These are phyloP conservation scores for Apiospora koreana DNA, from an alignment of 2,329 filamentous ascomycete species.

Conservation along the genomic window DNA sequence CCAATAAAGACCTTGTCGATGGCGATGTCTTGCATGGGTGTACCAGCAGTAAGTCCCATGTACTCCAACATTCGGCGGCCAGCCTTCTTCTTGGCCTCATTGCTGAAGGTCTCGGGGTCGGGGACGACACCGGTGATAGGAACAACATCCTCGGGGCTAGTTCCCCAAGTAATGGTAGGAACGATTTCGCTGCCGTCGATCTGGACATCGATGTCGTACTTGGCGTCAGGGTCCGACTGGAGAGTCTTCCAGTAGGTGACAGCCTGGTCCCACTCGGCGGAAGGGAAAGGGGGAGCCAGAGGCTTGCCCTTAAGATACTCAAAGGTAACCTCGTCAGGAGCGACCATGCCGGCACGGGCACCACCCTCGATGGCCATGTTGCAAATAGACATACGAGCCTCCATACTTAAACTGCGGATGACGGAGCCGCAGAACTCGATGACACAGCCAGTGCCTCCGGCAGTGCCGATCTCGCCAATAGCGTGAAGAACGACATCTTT, in stretches of 20 bases:
- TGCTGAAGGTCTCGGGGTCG: constrained; percentile 82
- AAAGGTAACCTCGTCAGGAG: constrained; percentile 90
- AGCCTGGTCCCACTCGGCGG: constrained; percentile 87
- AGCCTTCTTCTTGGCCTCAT: constrained; percentile 76
- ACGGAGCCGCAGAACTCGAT: constrained; percentile 98
- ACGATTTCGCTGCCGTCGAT: constrained; percentile 92
- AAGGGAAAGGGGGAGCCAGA: constrained; percentile 81
- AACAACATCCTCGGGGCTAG: constrained; percentile 93
- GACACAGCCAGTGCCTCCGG: constrained; percentile 89
- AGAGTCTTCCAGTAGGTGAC: constrained; percentile 85
- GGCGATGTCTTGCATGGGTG: constrained; percentile 85
- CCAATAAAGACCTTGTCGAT: constrained; percentile 98
- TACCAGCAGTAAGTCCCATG: constrained; percentile 89
- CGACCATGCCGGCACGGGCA: constrained; percentile 94
- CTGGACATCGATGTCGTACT: constrained; percentile 86
- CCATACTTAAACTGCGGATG: constrained; percentile 87
- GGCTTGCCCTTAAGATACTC: constrained; percentile 93
- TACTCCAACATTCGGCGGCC: constrained; percentile 87
- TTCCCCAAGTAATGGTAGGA: constrained; percentile 95
- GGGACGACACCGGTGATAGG: constrained; percentile 91
- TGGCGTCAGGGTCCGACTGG: constrained; percentile 82
- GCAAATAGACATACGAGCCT: constrained; percentile 98
- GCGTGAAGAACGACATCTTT: constrained; percentile 94
- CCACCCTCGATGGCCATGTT: constrained; percentile 99
- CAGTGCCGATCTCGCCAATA: constrained; percentile 92